Evolutionary conservation across 208 protist species (phyloP).

Genomic region (Trypanosoma boissoni): DNA sequence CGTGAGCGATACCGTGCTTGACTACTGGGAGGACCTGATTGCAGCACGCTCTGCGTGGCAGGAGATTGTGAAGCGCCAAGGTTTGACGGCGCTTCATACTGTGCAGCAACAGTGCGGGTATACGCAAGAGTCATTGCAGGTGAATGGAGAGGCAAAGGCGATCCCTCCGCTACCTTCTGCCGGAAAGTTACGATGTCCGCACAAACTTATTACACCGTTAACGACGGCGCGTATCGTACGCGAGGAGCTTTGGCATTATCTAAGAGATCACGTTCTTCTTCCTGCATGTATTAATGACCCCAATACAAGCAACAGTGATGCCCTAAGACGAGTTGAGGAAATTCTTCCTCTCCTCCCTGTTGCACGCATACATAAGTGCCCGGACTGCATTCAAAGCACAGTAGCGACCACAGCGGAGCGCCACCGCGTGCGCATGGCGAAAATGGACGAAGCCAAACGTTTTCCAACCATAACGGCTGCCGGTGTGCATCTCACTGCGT

Average conservation of each 20-base stretch:
- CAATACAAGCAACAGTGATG: slow-evolving; percentile 19
- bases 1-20: slow-evolving; percentile 45
- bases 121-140: too few relatives aligned
- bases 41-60: slow-evolving; percentile 25
- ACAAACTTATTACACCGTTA: slow-evolving; percentile 39
- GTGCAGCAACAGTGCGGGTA: too few relatives aligned
- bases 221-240: slow-evolving; percentile 41
- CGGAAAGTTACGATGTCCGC: slow-evolving; percentile 37
- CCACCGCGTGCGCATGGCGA: slow-evolving; percentile 32
- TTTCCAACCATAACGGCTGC: slow-evolving; percentile 56
- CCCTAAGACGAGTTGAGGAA: too few relatives aligned
- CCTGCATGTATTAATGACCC: slow-evolving; percentile 7
- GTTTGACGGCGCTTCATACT: slow-evolving; percentile 51
- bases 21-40: slow-evolving; percentile 47
- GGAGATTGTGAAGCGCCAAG: slow-evolving; percentile 36
- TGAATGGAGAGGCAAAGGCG: too few relatives aligned
- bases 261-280: slow-evolving; percentile 12
- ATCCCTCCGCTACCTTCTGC: not conserved
- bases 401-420: slow-evolving; percentile 34
- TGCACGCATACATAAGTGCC: slow-evolving; percentile 8
- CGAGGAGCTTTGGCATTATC: slow-evolving; percentile 41
- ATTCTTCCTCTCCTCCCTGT: slow-evolving; percentile 18
- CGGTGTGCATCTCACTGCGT: slow-evolving; percentile 28
- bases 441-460: slow-evolving; percentile 37
- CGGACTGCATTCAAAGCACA: slow-evolving; percentile 37